Evolutionary conservation across 768 basidiomycete genomes (phyloP).

Genomic region (Chiua virens): DNA sequence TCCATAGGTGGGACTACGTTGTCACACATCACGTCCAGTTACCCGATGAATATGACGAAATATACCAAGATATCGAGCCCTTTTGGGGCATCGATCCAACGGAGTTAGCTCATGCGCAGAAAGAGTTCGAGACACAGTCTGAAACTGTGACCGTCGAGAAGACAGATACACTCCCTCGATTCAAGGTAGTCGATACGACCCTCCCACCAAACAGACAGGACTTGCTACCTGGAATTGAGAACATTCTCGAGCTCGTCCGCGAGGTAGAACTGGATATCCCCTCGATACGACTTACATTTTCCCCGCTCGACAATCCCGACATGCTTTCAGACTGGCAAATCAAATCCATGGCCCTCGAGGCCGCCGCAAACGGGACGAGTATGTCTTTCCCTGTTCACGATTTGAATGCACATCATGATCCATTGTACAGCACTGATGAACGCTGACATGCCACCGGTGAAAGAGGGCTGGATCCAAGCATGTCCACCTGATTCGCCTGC

Average conservation of each 20-base stretch:
- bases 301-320: slow-evolving; percentile 28
- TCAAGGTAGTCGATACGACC: too few relatives aligned
- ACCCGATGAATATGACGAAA: too few relatives aligned
- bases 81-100: too few relatives aligned
- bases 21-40: too few relatives aligned
- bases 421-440: slow-evolving; percentile 23
- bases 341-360: slow-evolving; percentile 21
- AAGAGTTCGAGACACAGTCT: too few relatives aligned
- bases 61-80: too few relatives aligned
- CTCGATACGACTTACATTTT: slow-evolving; percentile 30
- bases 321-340: slow-evolving; percentile 30
- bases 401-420: background rate
- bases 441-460: slow-evolving; percentile 35
- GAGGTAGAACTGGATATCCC: slow-evolving; percentile 32
- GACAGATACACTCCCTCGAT: too few relatives aligned
- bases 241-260: slow-evolving; percentile 24
- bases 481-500: slow-evolving; percentile 26
- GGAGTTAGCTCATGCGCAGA: too few relatives aligned
- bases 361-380: slow-evolving; percentile 30
- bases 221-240: background rate
- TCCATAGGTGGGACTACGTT: too few relatives aligned
- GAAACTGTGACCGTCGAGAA: too few relatives aligned
- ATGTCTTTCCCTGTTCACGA: background rate
- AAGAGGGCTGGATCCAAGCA: slow-evolving; percentile 22
- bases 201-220: background rate